Percentiles rank a stretch among this genome's conserved stretches.
These are phyloP conservation scores for Penicillium angulare DNA, from an alignment of 495 filamentous ascomycete genomes.

Conservation along the genomic window DNA sequence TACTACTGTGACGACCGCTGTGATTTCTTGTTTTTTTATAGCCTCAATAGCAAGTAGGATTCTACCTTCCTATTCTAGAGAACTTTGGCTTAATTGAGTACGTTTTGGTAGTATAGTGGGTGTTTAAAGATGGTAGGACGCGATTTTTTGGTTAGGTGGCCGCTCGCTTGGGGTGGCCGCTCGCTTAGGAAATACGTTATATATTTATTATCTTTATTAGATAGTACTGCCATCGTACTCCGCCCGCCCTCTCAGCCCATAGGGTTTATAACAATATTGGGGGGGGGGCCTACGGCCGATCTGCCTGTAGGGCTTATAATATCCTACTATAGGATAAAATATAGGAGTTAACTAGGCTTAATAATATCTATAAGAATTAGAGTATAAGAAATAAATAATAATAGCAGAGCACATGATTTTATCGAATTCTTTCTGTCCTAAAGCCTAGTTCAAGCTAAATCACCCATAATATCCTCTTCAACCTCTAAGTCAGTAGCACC, in stretches of 20 bases:
- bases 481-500: constrained; percentile 43
- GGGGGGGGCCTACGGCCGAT: no score
- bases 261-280: no score
- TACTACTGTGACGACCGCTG: constrained; percentile 8
- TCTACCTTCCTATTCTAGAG: constrained; percentile 3
- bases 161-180: neutral
- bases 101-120: neutral
- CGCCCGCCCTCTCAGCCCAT: no score
- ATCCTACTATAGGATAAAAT: no score
- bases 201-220: no score
- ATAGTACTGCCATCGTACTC: no score
- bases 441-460: constrained; percentile 20
- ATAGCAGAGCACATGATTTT: no score
- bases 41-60: constrained; percentile 7
- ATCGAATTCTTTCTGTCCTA: no score
- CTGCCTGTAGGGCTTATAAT: no score
- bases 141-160: neutral
- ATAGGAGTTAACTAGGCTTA: no score
- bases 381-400: no score
- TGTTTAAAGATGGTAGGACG: neutral
- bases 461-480: constrained; percentile 70
- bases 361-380: no score
- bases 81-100: neutral
- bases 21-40: constrained; percentile 17
- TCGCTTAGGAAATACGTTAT: neutral